Conservation (phyloP, 306 rosid genomes). For the Datisca glomerata region DNA sequence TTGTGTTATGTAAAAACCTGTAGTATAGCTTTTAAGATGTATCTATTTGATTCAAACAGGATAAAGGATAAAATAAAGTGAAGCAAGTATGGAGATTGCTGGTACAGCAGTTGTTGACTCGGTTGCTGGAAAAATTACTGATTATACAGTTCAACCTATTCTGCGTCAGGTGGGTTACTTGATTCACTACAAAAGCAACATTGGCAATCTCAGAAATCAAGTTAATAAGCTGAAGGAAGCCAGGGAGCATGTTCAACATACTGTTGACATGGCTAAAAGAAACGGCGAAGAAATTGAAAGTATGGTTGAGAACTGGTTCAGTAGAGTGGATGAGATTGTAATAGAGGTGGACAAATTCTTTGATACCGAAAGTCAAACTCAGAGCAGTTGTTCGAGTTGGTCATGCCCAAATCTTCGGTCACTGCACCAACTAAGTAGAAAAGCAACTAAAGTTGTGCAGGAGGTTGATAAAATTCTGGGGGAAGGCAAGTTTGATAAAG, state of each 20-base stretch:
- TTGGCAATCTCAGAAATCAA: background rate
- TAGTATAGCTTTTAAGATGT: too few relatives aligned
- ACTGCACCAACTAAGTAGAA: conserved; percentile 4
- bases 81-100: too few relatives aligned
- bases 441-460: background rate
- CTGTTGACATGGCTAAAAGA: conserved; percentile 4
- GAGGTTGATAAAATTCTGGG: background rate
- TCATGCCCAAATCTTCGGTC: conserved; percentile 4
- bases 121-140: background rate
- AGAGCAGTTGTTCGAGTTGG: background rate
- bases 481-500: background rate
- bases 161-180: conserved; percentile 12
- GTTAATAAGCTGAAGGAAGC: background rate
- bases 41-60: too few relatives aligned
- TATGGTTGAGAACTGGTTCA: conserved; percentile 11
- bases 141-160: conserved; percentile 5
- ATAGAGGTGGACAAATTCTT: background rate
- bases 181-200: conserved; percentile 3
- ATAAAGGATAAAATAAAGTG: too few relatives aligned
- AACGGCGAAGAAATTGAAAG: conserved; percentile 2
- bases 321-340: background rate
- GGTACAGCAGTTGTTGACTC: background rate
- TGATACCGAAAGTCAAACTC: background rate
- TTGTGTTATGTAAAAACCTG: too few relatives aligned
- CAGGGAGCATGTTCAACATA: background rate